phyloP scores from a whole-genome alignment of 306 rosid species.

The Fagus crenata region DNA sequence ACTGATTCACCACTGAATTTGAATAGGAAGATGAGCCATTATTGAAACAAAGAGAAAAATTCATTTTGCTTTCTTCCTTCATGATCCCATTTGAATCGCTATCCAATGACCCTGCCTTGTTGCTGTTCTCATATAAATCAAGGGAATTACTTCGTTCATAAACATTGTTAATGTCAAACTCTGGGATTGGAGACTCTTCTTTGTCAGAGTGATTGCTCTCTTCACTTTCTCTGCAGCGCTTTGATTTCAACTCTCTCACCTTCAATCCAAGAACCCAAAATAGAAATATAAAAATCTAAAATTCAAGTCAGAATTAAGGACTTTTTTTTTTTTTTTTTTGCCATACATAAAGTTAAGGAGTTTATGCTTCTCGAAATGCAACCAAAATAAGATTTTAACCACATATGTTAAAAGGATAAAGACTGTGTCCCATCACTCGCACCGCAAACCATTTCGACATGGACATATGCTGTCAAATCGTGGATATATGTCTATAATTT shows the following conservation, averaged over 20 bases:
- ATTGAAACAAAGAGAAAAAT: conserved; percentile 38
- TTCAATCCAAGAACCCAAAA: conserved; percentile 26
- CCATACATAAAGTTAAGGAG: not conserved
- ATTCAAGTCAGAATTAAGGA: not conserved
- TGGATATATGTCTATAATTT: no score
- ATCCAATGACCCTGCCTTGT: conserved; percentile 39
- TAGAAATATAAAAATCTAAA: not conserved
- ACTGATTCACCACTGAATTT: conserved; percentile 40
- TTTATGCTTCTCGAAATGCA: not conserved
- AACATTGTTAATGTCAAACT: conserved; percentile 7
- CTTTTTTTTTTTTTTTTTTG: not conserved
- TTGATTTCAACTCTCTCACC: conserved; percentile 56
- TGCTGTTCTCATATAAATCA: conserved; percentile 11
- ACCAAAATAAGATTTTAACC: not conserved
- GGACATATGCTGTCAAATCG: no score
- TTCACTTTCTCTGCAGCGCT: conserved; percentile 27
- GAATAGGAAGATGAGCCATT: conserved; percentile 37
- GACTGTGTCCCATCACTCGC: no score
- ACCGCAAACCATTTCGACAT: no score
- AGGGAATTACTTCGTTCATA: conserved; percentile 19
- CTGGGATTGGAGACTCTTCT: conserved; percentile 44
- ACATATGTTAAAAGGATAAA: no score
- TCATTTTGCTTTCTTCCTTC: conserved; percentile 48
- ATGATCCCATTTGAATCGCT: conserved; percentile 39
- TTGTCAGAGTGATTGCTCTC: conserved; percentile 33